A percentile compares a stretch with the other conserved stretches of the same genome.
These are phyloP conservation scores for Phaeodactylum tricornutum DNA, from an alignment of 108 stramenopile species.

Conservation along the genomic window DNA sequence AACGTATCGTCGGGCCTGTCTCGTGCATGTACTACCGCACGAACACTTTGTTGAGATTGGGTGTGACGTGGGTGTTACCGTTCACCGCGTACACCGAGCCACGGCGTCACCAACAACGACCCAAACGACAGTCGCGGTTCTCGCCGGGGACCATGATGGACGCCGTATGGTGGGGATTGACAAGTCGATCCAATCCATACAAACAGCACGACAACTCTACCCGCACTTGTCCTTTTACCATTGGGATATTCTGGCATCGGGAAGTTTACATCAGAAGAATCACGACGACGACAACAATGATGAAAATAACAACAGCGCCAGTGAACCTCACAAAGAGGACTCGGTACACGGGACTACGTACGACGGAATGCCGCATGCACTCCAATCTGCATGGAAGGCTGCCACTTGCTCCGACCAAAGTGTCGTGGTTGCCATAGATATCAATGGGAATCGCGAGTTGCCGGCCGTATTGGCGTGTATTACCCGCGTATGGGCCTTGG, in stretches of 20 bases:
- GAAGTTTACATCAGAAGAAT: conserved; percentile 1
- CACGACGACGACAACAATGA: background rate
- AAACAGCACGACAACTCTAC: conserved; percentile 47
- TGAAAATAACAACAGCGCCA: background rate
- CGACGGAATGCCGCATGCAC: background rate
- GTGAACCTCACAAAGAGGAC: background rate
- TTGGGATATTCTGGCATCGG: conserved; percentile 17
- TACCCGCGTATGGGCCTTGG: conserved; percentile 30
- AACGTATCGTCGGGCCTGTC: conserved; percentile 51
- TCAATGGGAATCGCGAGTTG: conserved; percentile 76
- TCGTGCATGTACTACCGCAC: conserved; percentile 28
- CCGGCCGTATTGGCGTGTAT: conserved; percentile 65
- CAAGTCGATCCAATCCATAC: conserved; percentile 53
- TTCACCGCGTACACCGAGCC: conserved; percentile 36
- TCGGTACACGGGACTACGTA: background rate
- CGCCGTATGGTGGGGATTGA: conserved; percentile 43
- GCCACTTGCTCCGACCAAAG: background rate
- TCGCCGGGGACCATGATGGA: background rate
- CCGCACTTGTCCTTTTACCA: conserved; percentile 39
- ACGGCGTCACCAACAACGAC: no score
- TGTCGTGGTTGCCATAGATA: conserved; percentile 67
- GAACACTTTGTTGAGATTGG: conserved; percentile 74
- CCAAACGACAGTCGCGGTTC: conserved; percentile 10
- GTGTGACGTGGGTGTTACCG: conserved; percentile 62
- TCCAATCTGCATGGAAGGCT: background rate